These are phyloP conservation scores for Tulasnella sp. DNA, from an alignment of 768 basidiomycete species.

Conservation along the genomic window DNA sequence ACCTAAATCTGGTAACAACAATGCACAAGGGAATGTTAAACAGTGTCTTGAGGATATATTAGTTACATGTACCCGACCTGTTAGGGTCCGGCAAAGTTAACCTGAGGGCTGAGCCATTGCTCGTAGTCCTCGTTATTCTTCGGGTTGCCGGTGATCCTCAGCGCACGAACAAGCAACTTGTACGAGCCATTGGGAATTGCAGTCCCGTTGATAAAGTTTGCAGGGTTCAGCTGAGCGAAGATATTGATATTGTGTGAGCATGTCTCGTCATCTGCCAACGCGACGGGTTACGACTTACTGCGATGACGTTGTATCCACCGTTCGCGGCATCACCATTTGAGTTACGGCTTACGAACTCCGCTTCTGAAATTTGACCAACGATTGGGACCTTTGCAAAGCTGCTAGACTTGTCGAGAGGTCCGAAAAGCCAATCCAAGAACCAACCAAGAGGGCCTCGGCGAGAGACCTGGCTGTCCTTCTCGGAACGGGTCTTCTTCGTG, in stretches of 20 bases:
- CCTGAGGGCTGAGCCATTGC: constrained; percentile 41
- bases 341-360: constrained; percentile 1
- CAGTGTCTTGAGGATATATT: background rate
- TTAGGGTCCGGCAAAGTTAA: constrained; percentile 32
- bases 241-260: background rate
- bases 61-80: background rate
- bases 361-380: constrained; percentile 15
- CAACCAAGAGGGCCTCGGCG: background rate
- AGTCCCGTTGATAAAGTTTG: background rate
- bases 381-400: constrained; percentile 26
- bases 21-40: background rate
- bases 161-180: constrained; percentile 30
- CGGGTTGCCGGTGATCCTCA: constrained; percentile 47
- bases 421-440: constrained; percentile 15
- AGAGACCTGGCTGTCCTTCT: background rate
- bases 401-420: background rate
- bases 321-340: background rate
- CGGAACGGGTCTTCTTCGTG: background rate
- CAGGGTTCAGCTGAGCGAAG: background rate
- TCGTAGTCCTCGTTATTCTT: constrained; percentile 46
- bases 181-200: constrained; percentile 25
- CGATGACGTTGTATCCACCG: background rate
- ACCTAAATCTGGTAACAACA: background rate
- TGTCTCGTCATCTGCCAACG: background rate
- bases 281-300: background rate